Base-by-base conservation (phyloP, 2,329 filamentous ascomycete species). In the Fusarium oligoseptatum region DNA sequence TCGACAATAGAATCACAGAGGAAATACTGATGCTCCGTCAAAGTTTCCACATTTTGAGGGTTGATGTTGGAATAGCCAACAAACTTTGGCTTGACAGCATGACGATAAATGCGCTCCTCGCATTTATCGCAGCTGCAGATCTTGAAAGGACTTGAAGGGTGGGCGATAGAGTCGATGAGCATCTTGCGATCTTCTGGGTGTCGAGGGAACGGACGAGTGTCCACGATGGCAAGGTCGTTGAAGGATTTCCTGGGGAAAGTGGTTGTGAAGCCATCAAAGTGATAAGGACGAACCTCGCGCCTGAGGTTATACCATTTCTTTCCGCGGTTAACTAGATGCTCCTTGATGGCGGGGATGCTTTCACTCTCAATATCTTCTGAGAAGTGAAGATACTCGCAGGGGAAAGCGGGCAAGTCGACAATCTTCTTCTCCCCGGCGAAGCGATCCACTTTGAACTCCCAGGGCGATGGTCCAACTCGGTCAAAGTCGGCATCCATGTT, bases 51-150 rank as follows among this genome's bases (percentile, higher is more conserved):
- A 3, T 34, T 34, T 12, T 55, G 50, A 3, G 50, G 50, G 29
- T 55, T 55, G 11, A 55, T 55, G 50, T 55, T 34, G 11, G 50
- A 55, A n/a, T 55, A 55, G 50, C 50, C 50, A 34, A 55, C 50
- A 55, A 55, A 55, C 50, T 55, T 55, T 22, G 50, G 50, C 50
- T 55, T 34, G n/a, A 55, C 50, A 0, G 50, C 50, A 15, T 55
- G 29, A 1, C n/a, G 29, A 15, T 55, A 55, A 2, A 55, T 55
- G 3, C 12, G 50, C 50, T 55, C 50, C 29, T 55, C 50, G 11
- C 50, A 55, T 5, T 55, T 55, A 4, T 34, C 50, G 11, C 50
- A 55, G 7, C 2, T 10, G 50, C 50, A 55, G 27, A 55, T 55
- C 50, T 55, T 55, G 29, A 55, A 14, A 4, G 50, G 50, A 8